Evolutionary conservation across 129 eudicot genomes (phyloP).

Genomic region (Chrysanthemum makinoi): DNA sequence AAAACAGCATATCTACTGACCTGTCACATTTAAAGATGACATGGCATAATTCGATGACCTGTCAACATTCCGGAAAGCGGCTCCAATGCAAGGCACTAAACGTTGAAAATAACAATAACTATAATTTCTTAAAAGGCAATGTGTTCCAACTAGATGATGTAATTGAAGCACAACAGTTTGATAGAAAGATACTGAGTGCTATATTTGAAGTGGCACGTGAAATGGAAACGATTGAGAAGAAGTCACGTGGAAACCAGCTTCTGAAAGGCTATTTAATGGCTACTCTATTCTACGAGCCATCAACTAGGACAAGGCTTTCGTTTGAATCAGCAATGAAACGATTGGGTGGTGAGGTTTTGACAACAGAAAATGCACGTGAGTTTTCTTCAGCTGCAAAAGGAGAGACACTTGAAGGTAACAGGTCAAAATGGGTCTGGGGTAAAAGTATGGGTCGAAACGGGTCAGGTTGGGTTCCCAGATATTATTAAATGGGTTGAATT

Average conservation of each 20-base stretch:
- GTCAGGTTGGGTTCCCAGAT: not conserved
- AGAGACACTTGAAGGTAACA: slow-evolving; percentile 92
- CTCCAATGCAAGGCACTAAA: slow-evolving; percentile 58
- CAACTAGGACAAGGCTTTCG: slow-evolving; percentile 97
- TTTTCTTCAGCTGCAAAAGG: slow-evolving; percentile 99
- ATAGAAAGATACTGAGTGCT: slow-evolving; percentile 77
- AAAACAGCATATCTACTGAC: slow-evolving; percentile 32
- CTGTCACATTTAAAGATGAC: slow-evolving; percentile 18
- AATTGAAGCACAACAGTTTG: slow-evolving; percentile 95
- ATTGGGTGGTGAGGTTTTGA: slow-evolving; percentile 95
- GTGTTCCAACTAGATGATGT: slow-evolving; percentile 83
- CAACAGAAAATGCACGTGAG: slow-evolving; percentile 96
- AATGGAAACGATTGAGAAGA: slow-evolving; percentile 91
- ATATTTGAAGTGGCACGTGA: slow-evolving; percentile 92
- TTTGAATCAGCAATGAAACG: slow-evolving; percentile 98
- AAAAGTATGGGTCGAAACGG: not conserved
- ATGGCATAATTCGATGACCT: slow-evolving; percentile 20
- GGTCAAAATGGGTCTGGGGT: not conserved
- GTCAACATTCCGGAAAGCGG: slow-evolving; percentile 33
- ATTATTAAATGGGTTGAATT: not conserved
- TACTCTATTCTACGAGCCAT: slow-evolving; percentile 93
- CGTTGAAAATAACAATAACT: slow-evolving; percentile 28
- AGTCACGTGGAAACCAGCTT: slow-evolving; percentile 67
- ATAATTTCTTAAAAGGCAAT: slow-evolving; percentile 42
- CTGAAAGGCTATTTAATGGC: slow-evolving; percentile 92